Percentiles rank a stretch among this genome's conserved stretches.
These are phyloP conservation scores for Logfia minima DNA, from an alignment of 129 eudicot species.

Conservation along the genomic window DNA sequence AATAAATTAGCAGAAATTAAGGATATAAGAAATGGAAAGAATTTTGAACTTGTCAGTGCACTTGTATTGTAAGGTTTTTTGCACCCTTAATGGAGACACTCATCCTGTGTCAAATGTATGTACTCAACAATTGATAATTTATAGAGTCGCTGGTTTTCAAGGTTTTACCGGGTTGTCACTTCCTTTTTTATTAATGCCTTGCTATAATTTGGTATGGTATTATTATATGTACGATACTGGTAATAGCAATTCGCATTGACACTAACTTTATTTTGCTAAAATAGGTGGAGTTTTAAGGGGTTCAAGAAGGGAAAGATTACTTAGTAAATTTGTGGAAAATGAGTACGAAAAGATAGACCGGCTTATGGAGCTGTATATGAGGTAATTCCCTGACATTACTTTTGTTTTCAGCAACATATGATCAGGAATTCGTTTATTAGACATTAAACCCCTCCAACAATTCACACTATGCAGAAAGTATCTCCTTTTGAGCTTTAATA, in stretches of 20 bases:
- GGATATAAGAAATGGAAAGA: too few relatives aligned
- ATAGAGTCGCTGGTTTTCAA: not conserved
- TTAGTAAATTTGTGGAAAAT: constrained; percentile 92
- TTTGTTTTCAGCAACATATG: not conserved
- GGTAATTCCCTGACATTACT: constrained; percentile 29
- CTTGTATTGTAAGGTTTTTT: too few relatives aligned
- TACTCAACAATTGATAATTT: not conserved
- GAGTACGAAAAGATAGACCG: constrained; percentile 96
- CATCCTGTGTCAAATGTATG: not conserved
- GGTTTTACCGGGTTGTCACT: not conserved
- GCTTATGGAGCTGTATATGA: constrained; percentile 92
- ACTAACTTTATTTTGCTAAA: constrained; percentile 9
- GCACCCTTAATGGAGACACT: not conserved
- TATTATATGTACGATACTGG: not conserved
- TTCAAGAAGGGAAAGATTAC: constrained; percentile 92
- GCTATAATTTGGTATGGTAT: not conserved
- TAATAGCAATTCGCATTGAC: constrained; percentile 3
- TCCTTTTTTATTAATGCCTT: too few relatives aligned
- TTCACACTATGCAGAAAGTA: not conserved
- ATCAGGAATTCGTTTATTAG: not conserved
- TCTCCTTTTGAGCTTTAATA: not conserved
- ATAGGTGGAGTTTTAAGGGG: constrained; percentile 96
- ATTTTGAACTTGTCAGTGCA: too few relatives aligned
- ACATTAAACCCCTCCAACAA: not conserved
- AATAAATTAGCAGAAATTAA: too few relatives aligned